These are phyloP conservation scores for Dipodascus geniculatus DNA, from an alignment of 805 yeast species.

Conservation along the genomic window DNA sequence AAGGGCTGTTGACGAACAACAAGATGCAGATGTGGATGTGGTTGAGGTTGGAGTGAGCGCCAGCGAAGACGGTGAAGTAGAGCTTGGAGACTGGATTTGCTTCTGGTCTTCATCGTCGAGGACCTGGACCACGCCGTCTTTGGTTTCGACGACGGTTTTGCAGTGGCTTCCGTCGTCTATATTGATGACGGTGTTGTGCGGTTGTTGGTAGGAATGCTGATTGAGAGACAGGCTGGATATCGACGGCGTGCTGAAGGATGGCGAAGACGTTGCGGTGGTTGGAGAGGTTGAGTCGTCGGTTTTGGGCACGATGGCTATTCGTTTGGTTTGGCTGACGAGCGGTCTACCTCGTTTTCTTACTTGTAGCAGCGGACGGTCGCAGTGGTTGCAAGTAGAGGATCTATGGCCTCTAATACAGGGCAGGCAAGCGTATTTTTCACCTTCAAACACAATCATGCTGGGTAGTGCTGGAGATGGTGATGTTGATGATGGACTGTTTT, in stretches of 20 bases:
- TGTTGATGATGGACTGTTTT: no score
- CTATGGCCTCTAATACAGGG: conserved; percentile 86
- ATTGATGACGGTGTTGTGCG: conserved; percentile 7
- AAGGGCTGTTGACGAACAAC: background rate
- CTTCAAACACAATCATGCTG: conserved; percentile 64
- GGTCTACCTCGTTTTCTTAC: conserved; percentile 91
- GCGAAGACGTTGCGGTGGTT: no score
- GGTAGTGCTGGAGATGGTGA: no score
- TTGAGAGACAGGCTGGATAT: no score
- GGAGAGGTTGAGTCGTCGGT: background rate
- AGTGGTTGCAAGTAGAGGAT: conserved; percentile 76
- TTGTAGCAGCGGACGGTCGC: conserved; percentile 65
- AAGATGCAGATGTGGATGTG: background rate
- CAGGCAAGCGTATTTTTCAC: conserved; percentile 65
- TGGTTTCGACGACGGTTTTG: conserved; percentile 16
- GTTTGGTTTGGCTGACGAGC: conserved; percentile 40
- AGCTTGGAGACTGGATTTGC: no score
- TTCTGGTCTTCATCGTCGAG: conserved; percentile 6
- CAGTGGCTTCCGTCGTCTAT: conserved; percentile 14
- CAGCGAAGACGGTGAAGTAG: background rate
- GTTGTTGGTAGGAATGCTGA: no score
- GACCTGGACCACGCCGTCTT: conserved; percentile 14
- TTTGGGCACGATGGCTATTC: conserved; percentile 35
- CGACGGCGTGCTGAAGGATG: no score
- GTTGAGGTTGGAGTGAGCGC: no score